Evolutionary conservation across 1,284 basidiomycete genomes (phyloP).

Genomic region (Porogramme epimiltina): DNA sequence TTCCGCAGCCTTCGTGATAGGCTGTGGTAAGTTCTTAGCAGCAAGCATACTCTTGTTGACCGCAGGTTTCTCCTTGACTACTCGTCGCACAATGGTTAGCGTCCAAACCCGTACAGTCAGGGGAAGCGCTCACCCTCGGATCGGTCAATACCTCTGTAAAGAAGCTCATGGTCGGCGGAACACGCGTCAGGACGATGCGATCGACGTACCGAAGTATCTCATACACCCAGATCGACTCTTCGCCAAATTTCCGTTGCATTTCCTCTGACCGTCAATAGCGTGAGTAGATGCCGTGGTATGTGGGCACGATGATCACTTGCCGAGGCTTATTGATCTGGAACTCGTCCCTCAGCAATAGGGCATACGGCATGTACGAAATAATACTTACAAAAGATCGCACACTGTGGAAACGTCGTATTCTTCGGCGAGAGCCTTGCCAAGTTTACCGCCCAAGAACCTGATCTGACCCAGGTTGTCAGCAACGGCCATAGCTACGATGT

Average conservation of each 20-base stretch:
- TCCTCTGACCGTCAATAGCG: slow-evolving; percentile 51
- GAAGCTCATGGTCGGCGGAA: background rate
- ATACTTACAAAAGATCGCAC: slow-evolving; percentile 78
- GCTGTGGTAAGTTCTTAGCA: slow-evolving; percentile 85
- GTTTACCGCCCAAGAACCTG: slow-evolving; percentile 92
- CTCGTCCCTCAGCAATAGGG: background rate
- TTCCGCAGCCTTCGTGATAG: slow-evolving; percentile 72
- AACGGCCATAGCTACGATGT: background rate
- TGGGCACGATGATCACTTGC: slow-evolving; percentile 1
- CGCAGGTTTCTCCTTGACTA: slow-evolving; percentile 85
- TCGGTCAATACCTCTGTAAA: slow-evolving; percentile 81
- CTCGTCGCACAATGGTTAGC: background rate
- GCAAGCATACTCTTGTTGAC: slow-evolving; percentile 92
- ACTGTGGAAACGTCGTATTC: slow-evolving; percentile 91
- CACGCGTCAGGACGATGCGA: background rate
- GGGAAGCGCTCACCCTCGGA: slow-evolving; percentile 70
- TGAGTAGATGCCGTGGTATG: background rate
- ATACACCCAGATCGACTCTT: slow-evolving; percentile 89
- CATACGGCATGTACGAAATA: background rate
- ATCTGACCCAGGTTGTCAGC: slow-evolving; percentile 55
- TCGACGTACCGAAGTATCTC: slow-evolving; percentile 68
- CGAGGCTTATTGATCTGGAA: slow-evolving; percentile 14
- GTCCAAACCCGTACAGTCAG: background rate
- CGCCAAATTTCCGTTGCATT: slow-evolving; percentile 84
- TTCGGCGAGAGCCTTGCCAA: slow-evolving; percentile 85